Evolutionary conservation across 1,284 basidiomycete genomes (phyloP), one percentile per base, ranked within the genome.

Genomic region (Tetrapyrgos nigripes): DNA sequence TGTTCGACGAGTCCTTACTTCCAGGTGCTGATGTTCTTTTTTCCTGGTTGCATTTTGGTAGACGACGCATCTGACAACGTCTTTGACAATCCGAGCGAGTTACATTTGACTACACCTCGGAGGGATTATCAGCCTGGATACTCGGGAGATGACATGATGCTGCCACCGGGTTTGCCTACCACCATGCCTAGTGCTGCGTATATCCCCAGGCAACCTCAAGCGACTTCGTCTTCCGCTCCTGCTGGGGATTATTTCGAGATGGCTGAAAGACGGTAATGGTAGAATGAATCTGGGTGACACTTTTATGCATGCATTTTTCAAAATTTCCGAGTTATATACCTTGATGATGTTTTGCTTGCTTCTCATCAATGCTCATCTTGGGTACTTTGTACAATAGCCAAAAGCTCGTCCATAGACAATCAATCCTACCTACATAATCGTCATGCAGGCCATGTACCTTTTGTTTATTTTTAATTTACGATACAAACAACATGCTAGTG

Each of bases 11-110:
- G 8, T 33, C 14, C 31, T 8, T 14, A 33, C 8, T 33, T 14
- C 8, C 8, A 33, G 8, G 31, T 33, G 8, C 31, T 62, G 19
- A 57, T 52, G 24, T n/a, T 26, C 40, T 44, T 50, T 33, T 8
- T 33, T 33, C 31, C 43, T 11, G 53, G 37, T 50, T 23, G 14
- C 46, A 44, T 53, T 57, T 29, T 61, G 40, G 9, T 63, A 85
- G 83, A 81, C 33, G 82, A 83, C 55, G 74, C 75, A 49, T 72
- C 79, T 4, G 79, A 78, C 62, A 81, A 83, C 64, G 28, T 61
- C 6, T 61, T 61, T 40, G 59, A 61, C 43, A 40, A 50, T 29
- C 27, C 48, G 23, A 28, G 49, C 4, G 59, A 61, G 76, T 61
- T 77, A 14, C 70, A 72, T 45, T 72, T 76, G 75, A 70, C 75